These are phyloP conservation scores for Bromus sterilis DNA, from an alignment of 176 grass and related monocot genomes.

Conservation along the genomic window DNA sequence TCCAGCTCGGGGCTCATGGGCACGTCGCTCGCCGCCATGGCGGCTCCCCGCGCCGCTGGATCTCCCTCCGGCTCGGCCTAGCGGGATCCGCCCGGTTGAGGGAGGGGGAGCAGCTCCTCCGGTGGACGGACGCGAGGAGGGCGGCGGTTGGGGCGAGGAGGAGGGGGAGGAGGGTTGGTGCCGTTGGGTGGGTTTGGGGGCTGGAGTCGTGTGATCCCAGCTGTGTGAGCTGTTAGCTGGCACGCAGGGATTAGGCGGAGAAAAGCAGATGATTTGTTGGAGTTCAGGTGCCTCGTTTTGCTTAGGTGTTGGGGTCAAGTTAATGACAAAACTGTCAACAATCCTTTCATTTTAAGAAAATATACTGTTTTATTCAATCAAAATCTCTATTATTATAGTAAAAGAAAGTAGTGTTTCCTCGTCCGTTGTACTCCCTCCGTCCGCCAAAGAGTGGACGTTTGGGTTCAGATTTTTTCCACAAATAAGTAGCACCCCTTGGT, in stretches of 20 bases:
- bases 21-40: conserved; percentile 62
- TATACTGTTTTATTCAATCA: too few species aligned
- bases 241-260: neutral
- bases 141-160: conserved; percentile 29
- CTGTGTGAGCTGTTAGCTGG: neutral
- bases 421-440: too few species aligned
- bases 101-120: neutral
- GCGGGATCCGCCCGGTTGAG: neutral
- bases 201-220: neutral
- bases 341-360: too few species aligned
- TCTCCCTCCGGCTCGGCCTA: neutral
- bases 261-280: neutral
- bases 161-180: neutral
- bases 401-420: too few species aligned
- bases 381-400: too few species aligned
- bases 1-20: conserved; percentile 88
- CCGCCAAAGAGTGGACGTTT: too few species aligned
- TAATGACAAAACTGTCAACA: too few species aligned
- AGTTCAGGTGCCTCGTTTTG: too few species aligned
- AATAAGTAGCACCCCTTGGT: too few species aligned
- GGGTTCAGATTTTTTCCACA: too few species aligned
- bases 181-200: conserved; percentile 30
- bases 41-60: neutral
- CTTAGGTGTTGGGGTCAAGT: too few species aligned
- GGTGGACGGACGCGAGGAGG: neutral